A percentile compares a stretch with the other conserved stretches of the same genome.
Evolutionary conservation across 129 eudicot species (phyloP).

Genomic region (Tagetes patula): DNA sequence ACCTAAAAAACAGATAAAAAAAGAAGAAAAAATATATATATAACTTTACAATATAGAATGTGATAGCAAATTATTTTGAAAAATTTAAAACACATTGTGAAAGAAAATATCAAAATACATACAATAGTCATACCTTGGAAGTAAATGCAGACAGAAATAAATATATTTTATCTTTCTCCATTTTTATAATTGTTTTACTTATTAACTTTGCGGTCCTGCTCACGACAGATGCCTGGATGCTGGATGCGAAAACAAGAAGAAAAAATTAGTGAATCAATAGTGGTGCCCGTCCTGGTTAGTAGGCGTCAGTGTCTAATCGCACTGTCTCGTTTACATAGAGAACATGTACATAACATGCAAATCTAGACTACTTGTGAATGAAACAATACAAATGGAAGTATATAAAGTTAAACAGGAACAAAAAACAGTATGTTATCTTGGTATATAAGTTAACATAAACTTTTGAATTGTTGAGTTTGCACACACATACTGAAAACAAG

Average conservation of each 20-base stretch:
- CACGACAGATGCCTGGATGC: slow-evolving; percentile 84
- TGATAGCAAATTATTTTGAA: not conserved
- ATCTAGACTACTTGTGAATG: not conserved
- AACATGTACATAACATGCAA: not conserved
- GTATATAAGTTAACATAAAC: not conserved
- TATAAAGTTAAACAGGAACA: not conserved
- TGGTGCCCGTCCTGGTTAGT: too few relatives aligned
- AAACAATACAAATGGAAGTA: not conserved
- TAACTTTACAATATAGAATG: slow-evolving; percentile 6
- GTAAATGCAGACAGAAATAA: slow-evolving; percentile 57
- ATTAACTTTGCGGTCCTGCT: slow-evolving; percentile 67
- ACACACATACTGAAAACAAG: slow-evolving; percentile 18
- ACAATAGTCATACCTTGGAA: slow-evolving; percentile 47
- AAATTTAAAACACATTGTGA: not conserved
- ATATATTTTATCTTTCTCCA: slow-evolving; percentile 91
- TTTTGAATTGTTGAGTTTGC: not conserved
- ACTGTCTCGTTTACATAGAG: not conserved
- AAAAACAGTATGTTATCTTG: not conserved
- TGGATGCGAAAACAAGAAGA: slow-evolving; percentile 33
- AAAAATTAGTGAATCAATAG: not conserved
- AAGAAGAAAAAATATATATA: slow-evolving; percentile 17
- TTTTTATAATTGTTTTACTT: slow-evolving; percentile 64
- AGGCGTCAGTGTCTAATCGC: too few relatives aligned
- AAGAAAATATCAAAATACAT: not conserved
- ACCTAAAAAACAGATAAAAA: slow-evolving; percentile 68